Conservation (phyloP, 495 filamentous ascomycete species). For the Penicillium dipodomyicola region DNA sequence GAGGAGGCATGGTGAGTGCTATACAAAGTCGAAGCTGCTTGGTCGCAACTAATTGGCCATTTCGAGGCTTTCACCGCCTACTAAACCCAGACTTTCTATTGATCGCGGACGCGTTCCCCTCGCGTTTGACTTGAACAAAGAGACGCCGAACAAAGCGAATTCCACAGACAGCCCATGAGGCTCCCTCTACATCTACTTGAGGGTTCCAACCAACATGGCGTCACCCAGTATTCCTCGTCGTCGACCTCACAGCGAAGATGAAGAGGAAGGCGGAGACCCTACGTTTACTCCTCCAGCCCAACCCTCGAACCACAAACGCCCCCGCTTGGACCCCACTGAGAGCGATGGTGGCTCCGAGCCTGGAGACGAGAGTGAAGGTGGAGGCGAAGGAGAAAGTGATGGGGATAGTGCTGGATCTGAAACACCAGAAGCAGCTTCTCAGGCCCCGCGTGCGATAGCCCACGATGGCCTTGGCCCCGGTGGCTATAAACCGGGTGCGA, state of each 20-base stretch:
- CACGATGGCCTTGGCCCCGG: constrained; percentile 19
- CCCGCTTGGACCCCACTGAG: constrained; percentile 26
- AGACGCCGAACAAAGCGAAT: constrained; percentile 8
- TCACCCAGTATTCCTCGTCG: constrained; percentile 30
- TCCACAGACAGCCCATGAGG: constrained; percentile 4
- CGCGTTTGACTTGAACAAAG: constrained; percentile 19
- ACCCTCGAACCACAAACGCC: constrained; percentile 35
- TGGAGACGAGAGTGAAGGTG: constrained; percentile 14
- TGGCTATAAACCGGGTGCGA: constrained; percentile 74
- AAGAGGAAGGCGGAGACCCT: constrained; percentile 23
- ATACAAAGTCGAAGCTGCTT: constrained; percentile 3
- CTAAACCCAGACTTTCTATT: constrained; percentile 17
- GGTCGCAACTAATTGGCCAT: constrained; percentile 11
- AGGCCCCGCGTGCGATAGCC: constrained; percentile 1
- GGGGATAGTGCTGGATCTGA: not conserved
- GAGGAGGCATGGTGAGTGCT: constrained; percentile 19
- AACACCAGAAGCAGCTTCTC: constrained; percentile 3
- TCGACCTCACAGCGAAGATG: constrained; percentile 29
- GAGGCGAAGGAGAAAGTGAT: not conserved
- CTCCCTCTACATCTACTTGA: constrained; percentile 7
- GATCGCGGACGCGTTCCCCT: constrained; percentile 27
- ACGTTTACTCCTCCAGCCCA: constrained; percentile 21
- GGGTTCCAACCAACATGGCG: constrained; percentile 26
- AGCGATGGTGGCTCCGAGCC: constrained; percentile 8
- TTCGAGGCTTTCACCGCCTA: constrained; percentile 28